Evolutionary conservation across 164 flowering plant species (phyloP), one percentile per base, ranked within the genome.

Genomic region (Paratinospora sagittata): DNA sequence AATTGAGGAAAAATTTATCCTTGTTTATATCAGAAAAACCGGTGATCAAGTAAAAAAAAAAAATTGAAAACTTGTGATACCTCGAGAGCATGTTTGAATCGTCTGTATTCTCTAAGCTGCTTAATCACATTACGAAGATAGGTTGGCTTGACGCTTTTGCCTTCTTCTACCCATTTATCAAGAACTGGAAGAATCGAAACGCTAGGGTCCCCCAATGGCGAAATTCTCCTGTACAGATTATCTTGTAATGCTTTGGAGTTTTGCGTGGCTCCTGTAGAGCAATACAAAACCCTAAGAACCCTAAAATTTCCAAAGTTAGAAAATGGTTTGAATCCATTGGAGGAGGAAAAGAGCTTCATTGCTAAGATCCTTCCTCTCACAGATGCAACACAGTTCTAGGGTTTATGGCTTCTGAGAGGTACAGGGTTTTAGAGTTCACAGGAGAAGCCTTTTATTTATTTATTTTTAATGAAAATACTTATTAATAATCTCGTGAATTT

Each of bases 1-100:
- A 36, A 36, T 36, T n/a, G n/a, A n/a, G 39, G 39, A 8, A 36
- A 36, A 36, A 36, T 3, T 36, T 3, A 36, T 36, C 39, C 39
- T 36, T 36, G n/a, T 36, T 36, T 36, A 36, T 36, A 36, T 3
- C 39, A 36, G 39, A 36, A 36, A 36, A 36, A 8, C 49, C 14
- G 13, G 9, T 43, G 6, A 43, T 43, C 14, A 16, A 43, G 14
- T 43, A 43, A 43, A 16, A 43, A 43, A 11, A 11, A 43, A 43
- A 43, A 7, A 11, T 43, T 43, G 6, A 43, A 43, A 49, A 13
- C 19, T 6, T 49, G n/a, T 21, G 30, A 39, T 39, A 66, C 69
- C 85, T 85, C 76, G 30, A 85, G 86, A 60, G 88, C 88, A 57
- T 83, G 86, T 33, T 64, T 70, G 76, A 39, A 80, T 39, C 86